These are phyloP conservation scores for Nakazawaea sp. DNA, from an alignment of 805 yeast species.

Conservation along the genomic window DNA sequence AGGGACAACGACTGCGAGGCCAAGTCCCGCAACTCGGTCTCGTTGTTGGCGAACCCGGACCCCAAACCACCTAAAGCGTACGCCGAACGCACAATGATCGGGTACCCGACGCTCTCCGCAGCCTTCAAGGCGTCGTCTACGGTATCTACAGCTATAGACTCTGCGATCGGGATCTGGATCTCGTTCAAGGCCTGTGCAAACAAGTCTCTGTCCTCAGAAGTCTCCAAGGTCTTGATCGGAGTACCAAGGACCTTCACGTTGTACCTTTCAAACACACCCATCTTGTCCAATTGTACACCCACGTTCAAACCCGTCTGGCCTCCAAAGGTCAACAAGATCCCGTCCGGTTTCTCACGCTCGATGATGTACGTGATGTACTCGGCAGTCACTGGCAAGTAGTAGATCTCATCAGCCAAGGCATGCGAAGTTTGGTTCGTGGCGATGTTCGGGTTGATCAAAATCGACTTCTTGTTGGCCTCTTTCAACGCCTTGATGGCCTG, in stretches of 20 bases:
- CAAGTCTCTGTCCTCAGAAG: slow-evolving; percentile 96
- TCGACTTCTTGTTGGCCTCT: slow-evolving; percentile 81
- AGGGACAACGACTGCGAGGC: slow-evolving; percentile 84
- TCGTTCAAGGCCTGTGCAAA: slow-evolving; percentile 94
- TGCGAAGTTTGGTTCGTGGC: slow-evolving; percentile 97
- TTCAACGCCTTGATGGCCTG: slow-evolving; percentile 94
- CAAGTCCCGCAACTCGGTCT: slow-evolving; percentile 75
- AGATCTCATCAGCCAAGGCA: slow-evolving; percentile 90
- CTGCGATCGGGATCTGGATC: slow-evolving; percentile 94
- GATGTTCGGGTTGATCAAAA: slow-evolving; percentile 89
- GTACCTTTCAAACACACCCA: slow-evolving; percentile 88
- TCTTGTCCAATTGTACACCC: slow-evolving; percentile 89
- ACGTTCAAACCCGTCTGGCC: slow-evolving; percentile 98
- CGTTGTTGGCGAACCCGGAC: slow-evolving; percentile 89
- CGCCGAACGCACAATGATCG: slow-evolving; percentile 96
- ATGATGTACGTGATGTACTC: slow-evolving; percentile 94
- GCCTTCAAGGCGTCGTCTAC: slow-evolving; percentile 92
- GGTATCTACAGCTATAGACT: slow-evolving; percentile 89
- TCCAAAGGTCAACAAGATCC: slow-evolving; percentile 92
- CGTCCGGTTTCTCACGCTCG: slow-evolving; percentile 95
- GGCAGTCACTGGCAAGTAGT: slow-evolving; percentile 93
- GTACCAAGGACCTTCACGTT: slow-evolving; percentile 96
- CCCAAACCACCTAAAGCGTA: slow-evolving; percentile 97
- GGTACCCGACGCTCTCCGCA: slow-evolving; percentile 84
- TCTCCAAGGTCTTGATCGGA: slow-evolving; percentile 91